A percentile compares a stretch with the other conserved stretches of the same genome.
Conservation (phyloP, 1,284 basidiomycete species). For the Ceratobasidium sp. region DNA sequence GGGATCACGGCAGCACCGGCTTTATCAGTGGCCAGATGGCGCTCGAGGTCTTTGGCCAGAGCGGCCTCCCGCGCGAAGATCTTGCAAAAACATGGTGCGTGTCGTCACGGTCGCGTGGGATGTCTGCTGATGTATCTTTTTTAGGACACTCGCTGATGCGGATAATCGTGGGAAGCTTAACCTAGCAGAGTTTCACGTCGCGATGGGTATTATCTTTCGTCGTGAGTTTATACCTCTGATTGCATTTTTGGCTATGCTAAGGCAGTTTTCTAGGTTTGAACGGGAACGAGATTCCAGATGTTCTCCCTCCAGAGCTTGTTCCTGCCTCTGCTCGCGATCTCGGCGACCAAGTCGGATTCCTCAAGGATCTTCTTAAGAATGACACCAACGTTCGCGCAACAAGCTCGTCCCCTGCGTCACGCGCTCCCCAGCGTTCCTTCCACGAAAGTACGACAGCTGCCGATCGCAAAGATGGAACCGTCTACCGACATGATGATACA, state of each 20-base stretch:
- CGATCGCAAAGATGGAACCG: constrained; percentile 86
- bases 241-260: constrained; percentile 16
- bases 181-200: constrained; percentile 96
- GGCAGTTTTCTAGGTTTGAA: constrained; percentile 77
- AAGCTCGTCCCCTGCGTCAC: constrained; percentile 69
- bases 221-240: constrained; percentile 67
- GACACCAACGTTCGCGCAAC: constrained; percentile 75
- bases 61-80: constrained; percentile 90
- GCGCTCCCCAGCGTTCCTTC: constrained; percentile 80
- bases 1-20: constrained; percentile 87
- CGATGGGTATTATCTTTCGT: constrained; percentile 98
- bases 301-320: constrained; percentile 89
- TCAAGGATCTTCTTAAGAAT: constrained; percentile 91
- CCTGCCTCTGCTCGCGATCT: constrained; percentile 95
- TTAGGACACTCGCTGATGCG: constrained; percentile 88
- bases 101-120: constrained; percentile 20
- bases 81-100: constrained; percentile 94
- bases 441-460: constrained; percentile 64
- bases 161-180: constrained; percentile 96
- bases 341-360: constrained; percentile 90
- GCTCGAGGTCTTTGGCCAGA: constrained; percentile 95
- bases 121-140: constrained; percentile 40
- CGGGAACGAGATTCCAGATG: constrained; percentile 91
- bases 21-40: constrained; percentile 92
- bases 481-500: constrained; percentile 88